A percentile compares a stretch with the other conserved stretches of the same genome.
Evolutionary conservation across 495 filamentous ascomycete genomes (phyloP).

Genomic region (Cenococcum geophilum): DNA sequence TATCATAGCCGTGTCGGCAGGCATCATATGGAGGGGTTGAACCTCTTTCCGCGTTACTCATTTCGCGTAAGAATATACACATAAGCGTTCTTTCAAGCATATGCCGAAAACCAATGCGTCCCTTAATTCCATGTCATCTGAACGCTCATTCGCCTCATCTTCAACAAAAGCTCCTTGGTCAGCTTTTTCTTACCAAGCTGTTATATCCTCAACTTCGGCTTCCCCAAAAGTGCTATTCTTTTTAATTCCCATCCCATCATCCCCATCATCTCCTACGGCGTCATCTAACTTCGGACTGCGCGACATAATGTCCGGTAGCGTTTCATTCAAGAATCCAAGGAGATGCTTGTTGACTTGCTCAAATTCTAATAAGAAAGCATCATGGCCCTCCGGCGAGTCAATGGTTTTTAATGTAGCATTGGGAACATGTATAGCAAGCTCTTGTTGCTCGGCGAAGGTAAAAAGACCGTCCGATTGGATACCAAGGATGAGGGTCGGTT

Average conservation of each 20-base stretch:
- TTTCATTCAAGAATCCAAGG: slow-evolving; percentile 73
- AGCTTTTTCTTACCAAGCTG: slow-evolving; percentile 62
- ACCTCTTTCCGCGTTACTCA: slow-evolving; percentile 16
- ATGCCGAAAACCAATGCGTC: slow-evolving; percentile 19
- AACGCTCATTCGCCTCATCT: background rate
- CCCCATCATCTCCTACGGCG: slow-evolving; percentile 39
- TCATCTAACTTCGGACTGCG: slow-evolving; percentile 47
- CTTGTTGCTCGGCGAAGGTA: slow-evolving; percentile 91
- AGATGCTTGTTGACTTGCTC: slow-evolving; percentile 91
- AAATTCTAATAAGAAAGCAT: slow-evolving; percentile 94
- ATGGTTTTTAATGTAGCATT: slow-evolving; percentile 74
- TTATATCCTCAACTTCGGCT: slow-evolving; percentile 95
- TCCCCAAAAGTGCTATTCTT: slow-evolving; percentile 90
- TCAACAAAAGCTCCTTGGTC: background rate
- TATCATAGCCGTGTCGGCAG: no score
- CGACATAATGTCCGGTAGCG: slow-evolving; percentile 80
- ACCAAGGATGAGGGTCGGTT: slow-evolving; percentile 82
- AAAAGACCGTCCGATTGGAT: slow-evolving; percentile 95
- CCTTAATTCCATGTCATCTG: slow-evolving; percentile 1
- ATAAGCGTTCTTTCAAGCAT: slow-evolving; percentile 27
- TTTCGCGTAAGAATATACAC: background rate
- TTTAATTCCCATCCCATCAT: slow-evolving; percentile 41
- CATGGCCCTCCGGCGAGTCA: slow-evolving; percentile 89
- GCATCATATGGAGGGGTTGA: slow-evolving; percentile 17
- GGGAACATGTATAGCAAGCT: slow-evolving; percentile 77